These are phyloP conservation scores for Zoysia japonica DNA, from an alignment of 176 grass and related monocot species.

Conservation along the genomic window DNA sequence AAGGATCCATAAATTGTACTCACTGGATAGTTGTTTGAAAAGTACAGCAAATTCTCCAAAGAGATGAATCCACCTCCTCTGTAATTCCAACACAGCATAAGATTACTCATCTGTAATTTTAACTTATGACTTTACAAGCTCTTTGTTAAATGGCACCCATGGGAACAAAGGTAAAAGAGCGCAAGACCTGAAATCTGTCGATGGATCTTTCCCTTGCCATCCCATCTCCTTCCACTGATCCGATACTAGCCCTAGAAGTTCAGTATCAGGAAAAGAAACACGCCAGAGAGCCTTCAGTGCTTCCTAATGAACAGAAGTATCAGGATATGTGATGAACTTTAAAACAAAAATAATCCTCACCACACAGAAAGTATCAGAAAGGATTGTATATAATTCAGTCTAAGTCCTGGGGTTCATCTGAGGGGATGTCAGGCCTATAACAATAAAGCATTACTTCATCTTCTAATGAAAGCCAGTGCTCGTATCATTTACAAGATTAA, in stretches of 20 bases:
- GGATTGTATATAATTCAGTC: neutral
- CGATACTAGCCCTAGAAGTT: conserved; percentile 75
- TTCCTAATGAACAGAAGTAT: conserved; percentile 57
- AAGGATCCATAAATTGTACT: conserved; percentile 32
- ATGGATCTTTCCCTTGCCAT: conserved; percentile 98
- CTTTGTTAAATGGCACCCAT: neutral
- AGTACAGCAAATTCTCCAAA: conserved; percentile 95
- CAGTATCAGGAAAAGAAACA: conserved; percentile 76
- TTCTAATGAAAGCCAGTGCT: neutral
- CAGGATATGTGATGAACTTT: conserved; percentile 3
- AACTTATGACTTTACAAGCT: neutral
- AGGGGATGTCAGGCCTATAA: neutral
- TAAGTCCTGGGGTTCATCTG: neutral
- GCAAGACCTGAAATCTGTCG: conserved; percentile 87
- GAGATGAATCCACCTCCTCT: conserved; percentile 97
- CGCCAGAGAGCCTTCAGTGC: conserved; percentile 72
- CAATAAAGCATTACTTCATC: neutral
- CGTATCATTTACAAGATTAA: neutral
- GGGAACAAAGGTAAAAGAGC: neutral
- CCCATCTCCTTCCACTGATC: conserved; percentile 99
- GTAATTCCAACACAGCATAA: conserved; percentile 34
- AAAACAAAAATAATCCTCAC: neutral
- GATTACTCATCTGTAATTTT: conserved; percentile 1
- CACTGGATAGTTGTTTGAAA: conserved; percentile 83
- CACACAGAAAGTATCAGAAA: neutral